A percentile compares a stretch with the other conserved stretches of the same genome.
Conservation (phyloP, 306 rosid species). For the Quercus parvula region DNA sequence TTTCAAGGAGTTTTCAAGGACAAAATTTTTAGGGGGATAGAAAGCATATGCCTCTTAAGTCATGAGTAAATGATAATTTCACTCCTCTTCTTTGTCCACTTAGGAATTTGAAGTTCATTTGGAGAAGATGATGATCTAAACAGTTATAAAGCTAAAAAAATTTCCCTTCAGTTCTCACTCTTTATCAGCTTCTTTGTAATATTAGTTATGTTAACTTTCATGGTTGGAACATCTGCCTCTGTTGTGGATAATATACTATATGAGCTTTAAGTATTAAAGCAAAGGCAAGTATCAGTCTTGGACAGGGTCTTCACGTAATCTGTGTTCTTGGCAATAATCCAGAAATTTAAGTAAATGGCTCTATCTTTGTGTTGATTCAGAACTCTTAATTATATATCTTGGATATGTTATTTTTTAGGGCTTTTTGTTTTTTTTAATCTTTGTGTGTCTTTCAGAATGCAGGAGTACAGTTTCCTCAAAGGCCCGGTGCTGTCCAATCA, state of each 20-base stretch:
- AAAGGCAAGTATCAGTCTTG: neutral
- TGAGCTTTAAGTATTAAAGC: neutral
- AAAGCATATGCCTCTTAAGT: neutral
- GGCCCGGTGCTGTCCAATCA: slow-evolving; percentile 50
- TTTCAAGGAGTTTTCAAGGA: neutral
- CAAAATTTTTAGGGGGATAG: neutral
- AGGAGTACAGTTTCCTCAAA: slow-evolving; percentile 81
- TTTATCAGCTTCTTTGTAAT: neutral
- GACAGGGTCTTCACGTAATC: neutral
- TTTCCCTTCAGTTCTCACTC: neutral
- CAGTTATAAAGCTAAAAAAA: neutral
- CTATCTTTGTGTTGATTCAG: neutral
- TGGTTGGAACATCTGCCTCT: neutral
- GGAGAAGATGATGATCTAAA: neutral
- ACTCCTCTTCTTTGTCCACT: neutral
- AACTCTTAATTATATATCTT: neutral
- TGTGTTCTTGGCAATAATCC: neutral
- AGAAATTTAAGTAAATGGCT: neutral
- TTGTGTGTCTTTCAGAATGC: slow-evolving; percentile 63
- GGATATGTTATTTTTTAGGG: neutral
- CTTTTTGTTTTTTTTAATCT: neutral
- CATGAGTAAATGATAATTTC: neutral
- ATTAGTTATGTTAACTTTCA: neutral
- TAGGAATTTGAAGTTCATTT: neutral
- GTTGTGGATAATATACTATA: neutral